Conservation (phyloP, 1,284 basidiomycete genomes). For the Wolfiporia cocos region DNA sequence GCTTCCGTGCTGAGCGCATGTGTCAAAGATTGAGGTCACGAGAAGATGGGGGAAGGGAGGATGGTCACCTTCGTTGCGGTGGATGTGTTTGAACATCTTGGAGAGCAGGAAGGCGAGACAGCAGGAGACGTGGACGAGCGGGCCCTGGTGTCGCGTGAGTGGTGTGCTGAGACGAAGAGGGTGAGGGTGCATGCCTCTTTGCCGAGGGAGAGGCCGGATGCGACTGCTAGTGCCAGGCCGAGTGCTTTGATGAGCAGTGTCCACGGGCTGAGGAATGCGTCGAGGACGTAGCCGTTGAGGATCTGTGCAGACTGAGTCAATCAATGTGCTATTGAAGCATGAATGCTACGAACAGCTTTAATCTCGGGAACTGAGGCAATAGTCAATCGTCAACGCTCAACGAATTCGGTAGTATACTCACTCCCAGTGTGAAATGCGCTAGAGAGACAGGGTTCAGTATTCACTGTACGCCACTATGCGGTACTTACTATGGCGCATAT, state of each 20-base stretch:
- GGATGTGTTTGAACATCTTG: constrained; percentile 48
- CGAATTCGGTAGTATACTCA: constrained; percentile 23
- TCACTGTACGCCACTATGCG: not conserved
- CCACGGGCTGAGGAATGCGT: constrained; percentile 67
- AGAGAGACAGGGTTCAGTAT: constrained; percentile 2
- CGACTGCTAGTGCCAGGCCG: constrained; percentile 73
- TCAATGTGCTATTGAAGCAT: not conserved
- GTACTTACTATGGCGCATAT: constrained; percentile 67
- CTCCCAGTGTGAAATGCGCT: constrained; percentile 78
- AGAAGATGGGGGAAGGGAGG: not conserved
- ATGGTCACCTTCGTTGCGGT: constrained; percentile 51
- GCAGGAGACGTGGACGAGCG: constrained; percentile 66
- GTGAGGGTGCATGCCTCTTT: constrained; percentile 47
- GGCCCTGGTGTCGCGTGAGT: constrained; percentile 53
- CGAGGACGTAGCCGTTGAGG: constrained; percentile 67
- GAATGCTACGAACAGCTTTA: constrained; percentile 48
- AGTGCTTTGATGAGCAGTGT: constrained; percentile 73
- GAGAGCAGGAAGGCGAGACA: constrained; percentile 59
- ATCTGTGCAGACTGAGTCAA: constrained; percentile 37
- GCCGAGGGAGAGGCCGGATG: constrained; percentile 70
- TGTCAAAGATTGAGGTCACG: not conserved
- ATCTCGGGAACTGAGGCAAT: constrained; percentile 60
- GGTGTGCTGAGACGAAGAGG: no score
- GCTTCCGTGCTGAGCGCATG: constrained; percentile 49
- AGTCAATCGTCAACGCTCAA: constrained; percentile 5